Base-by-base conservation (phyloP, 805 yeast genomes). In the Starmerella bombicola region DNA sequence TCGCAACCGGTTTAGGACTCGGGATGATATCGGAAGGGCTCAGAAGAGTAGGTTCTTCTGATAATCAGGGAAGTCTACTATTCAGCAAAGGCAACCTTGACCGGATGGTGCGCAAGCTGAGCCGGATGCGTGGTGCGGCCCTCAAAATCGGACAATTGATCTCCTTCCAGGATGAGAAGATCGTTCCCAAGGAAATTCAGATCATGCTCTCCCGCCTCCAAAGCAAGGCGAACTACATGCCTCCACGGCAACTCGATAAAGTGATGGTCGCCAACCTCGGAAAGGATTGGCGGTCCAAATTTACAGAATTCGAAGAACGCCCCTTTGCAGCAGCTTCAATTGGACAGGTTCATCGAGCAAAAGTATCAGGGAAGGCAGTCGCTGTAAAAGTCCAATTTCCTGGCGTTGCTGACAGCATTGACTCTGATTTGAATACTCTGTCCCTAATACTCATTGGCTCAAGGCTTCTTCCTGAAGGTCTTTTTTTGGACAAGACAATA, bases 41-140 rank as follows among this genome's bases (percentile, higher is more conserved):
- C 31, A 70, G 76, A 44, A 74, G 85, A 31, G 69, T 75, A 40
- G 57, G 56, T 6, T 55, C 57, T 10, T 39, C 39, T 13, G 22
- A 32, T 10, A 18, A 21, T 8, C 18, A 40, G 38, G 79, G 80
- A 2, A 63, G 69, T 22, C 57, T 84, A 33, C 65, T 93, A 2
- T 66, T 91, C 52, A 78, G 82, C 3, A 86, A 93, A 5, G 71
- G 73, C 15, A 91, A 88, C 59, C 76, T 91, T 32, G 95, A 88
- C 53, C 62, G 93, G 39, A 74, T 91, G 66, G 93, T 94, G 10
- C 76, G 74, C 52, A 85, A 84, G 58, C 75, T 91, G 52, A 74
- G 91, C 38, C 76, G 82, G 55, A 91, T 91, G 98, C 72, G 98
- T 56, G 98, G 98, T n/a, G 98, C 97, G 2, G 98, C 98, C 3